Base-by-base conservation (phyloP, 1,139 yeast species). In the Candida labiduridarum region DNA sequence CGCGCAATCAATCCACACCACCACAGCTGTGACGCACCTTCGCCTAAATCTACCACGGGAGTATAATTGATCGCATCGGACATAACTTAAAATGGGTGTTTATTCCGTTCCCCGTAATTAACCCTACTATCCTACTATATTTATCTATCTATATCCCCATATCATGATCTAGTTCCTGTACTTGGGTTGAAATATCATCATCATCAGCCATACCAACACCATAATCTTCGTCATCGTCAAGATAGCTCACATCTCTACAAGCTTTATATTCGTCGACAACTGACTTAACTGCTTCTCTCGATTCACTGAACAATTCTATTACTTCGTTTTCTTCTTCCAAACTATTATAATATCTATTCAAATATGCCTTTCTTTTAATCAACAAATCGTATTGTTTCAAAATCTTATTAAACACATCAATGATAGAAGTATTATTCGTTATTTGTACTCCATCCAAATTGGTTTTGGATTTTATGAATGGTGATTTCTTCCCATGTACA, bases 341-440 rank as follows among this genome's bases (percentile, higher is more conserved):
- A 61, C 84, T 84, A 45, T 80, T 80, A 30, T 82, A 74, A 67
- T 90, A 94, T 49, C 86, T 87, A 55, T 89, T 94, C 53, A 94
- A 71, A 63, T 92, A 94, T 0, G 99, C 99, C 49, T 84, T 85
- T 52, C 96, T 78, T 50, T 83, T 83, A 58, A 89, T 89, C 46
- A 94, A 78, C 48, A 84, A 79, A 59, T 94, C 97, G 65, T 85
- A 94, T 58, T 92, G 95, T 52, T 78, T 80, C 34, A 90, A 75
- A 0, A 89, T 83, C 56, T 86, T 83, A 40, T 81, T 78, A 54
- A 94, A 78, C 16, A 90, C 74, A 27, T 83, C 78, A 1, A 83
- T 74, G 14, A 90, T 83, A 1, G 91, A 83, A 0, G 96, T 84
- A 48, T 88, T 84, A 64, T 91, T 91, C 4, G 95, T 81, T 34